Evolutionary conservation across 2,329 filamentous ascomycete genomes (phyloP), one percentile per base, ranked within the genome.

Genomic region (Juglanconis juglandina): DNA sequence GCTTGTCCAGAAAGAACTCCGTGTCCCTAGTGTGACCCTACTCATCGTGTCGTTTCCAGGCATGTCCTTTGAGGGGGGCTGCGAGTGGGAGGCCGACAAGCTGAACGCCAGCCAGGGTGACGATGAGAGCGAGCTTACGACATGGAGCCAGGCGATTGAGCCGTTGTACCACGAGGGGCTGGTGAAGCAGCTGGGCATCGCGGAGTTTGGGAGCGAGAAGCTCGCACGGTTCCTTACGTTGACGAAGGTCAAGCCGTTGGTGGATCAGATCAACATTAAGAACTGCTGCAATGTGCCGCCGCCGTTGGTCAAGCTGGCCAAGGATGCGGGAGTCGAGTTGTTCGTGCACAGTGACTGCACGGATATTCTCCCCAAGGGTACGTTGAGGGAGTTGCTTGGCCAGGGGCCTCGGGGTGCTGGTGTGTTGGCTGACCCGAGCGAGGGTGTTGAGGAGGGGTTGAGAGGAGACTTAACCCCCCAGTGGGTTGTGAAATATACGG

Each of bases 401-500:
- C 84, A 86, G 9, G 87, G 86, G 0, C 78, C 86, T 13, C 80
- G 83, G 61, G 92, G 92, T 11, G 91, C 90, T 0, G 90, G 90
- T 7, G 83, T 97, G 9, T 78, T 97, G 61, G 87, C 88, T 5
- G 85, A 85, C 41, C 70, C 75, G n/a, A 74, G 67, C 58, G 60
- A 54, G 48, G 77, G 71, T 59, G 72, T 64, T 64, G 71, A 70
- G 56, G 74, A 78, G 9, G 89, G 90, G 0, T 77, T 96, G 60
- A 81, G 83, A 66, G 93, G 92, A 4, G 87, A 96, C 65, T 82
- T 98, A 53, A 84, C 86, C 61, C 93, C 95, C 34, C 87, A 94
- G 72, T 99, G 95, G 94, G 95, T 98, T 34, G 89, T 94, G 66
- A 96, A 98, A 73, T 99, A 99, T 73, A 97, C 94, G 42, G 95